phyloP scores from a whole-genome alignment of 441 rosid species.

The Erodium moschatum region DNA sequence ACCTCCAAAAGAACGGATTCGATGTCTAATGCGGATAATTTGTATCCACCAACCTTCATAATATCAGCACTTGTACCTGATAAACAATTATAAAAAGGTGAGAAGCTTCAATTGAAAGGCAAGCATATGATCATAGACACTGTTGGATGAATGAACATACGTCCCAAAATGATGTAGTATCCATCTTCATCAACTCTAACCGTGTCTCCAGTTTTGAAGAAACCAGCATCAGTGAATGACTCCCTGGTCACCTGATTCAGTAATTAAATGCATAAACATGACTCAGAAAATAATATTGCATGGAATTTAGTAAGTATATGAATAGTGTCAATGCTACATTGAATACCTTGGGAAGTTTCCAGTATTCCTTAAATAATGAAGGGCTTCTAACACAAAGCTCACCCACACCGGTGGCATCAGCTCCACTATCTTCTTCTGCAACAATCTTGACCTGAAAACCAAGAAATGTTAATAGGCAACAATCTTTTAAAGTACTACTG shows the following conservation, averaged over 20 bases:
- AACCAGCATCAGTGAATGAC: slow-evolving; percentile 77
- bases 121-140: neutral
- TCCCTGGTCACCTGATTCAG: slow-evolving; percentile 53
- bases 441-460: slow-evolving; percentile 55
- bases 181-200: slow-evolving; percentile 81
- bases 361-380: slow-evolving; percentile 82
- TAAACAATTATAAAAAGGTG: slow-evolving; percentile 6
- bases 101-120: slow-evolving; percentile 13
- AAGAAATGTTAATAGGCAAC: slow-evolving; percentile 16
- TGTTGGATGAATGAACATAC: slow-evolving; percentile 34
- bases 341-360: slow-evolving; percentile 85
- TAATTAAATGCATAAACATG: slow-evolving; percentile 13
- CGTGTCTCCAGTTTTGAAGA: slow-evolving; percentile 94
- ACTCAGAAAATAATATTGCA: neutral
- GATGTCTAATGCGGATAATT: slow-evolving; percentile 85
- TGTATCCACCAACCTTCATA: slow-evolving; percentile 96
- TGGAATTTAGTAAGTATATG: neutral
- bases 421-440: slow-evolving; percentile 46
- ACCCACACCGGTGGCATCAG: slow-evolving; percentile 45
- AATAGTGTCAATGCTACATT: neutral
- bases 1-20: slow-evolving; percentile 90
- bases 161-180: slow-evolving; percentile 77
- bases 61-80: slow-evolving; percentile 93
- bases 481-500: neutral
- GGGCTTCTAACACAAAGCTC: slow-evolving; percentile 91